Evolutionary conservation across 192 early-diverging fungal genomes (phyloP).

Genomic region (Coemansia sp.): DNA sequence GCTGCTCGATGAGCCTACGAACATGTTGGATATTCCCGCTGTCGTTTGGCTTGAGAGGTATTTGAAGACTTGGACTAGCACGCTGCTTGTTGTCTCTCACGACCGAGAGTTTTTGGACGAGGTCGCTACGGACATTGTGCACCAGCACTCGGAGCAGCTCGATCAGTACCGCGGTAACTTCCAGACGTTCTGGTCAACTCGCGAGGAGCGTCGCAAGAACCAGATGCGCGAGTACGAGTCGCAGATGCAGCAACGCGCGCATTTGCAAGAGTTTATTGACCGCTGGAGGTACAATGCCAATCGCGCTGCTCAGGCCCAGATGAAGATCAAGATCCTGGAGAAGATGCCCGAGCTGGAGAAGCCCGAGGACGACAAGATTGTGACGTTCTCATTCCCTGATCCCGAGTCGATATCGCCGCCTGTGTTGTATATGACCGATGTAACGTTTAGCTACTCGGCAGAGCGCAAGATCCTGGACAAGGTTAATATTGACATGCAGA

Average conservation of each 20-base stretch:
- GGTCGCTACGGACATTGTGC: conserved; percentile 95
- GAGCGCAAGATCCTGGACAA: conserved; percentile 79
- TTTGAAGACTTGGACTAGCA: conserved; percentile 87
- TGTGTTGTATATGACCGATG: conserved; percentile 92
- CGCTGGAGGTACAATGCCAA: conserved; percentile 99
- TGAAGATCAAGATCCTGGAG: conserved; percentile 97
- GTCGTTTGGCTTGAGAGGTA: conserved; percentile 98
- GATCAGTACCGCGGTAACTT: conserved; percentile 98
- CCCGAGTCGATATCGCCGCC: conserved; percentile 95
- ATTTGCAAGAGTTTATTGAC: conserved; percentile 98
- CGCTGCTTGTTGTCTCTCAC: conserved; percentile 96
- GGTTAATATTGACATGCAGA: conserved; percentile 92
- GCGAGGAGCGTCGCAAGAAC: conserved; percentile 88
- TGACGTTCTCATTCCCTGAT: conserved; percentile 90
- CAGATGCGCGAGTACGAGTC: conserved; percentile 95
- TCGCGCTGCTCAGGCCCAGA: conserved; percentile 94
- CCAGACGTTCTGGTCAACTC: conserved; percentile 83
- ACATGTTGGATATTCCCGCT: conserved; percentile 94
- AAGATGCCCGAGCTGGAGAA: conserved; percentile 91
- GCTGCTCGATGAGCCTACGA: conserved; percentile 91
- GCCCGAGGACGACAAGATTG: conserved; percentile 77
- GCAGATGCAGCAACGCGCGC: conserved; percentile 90
- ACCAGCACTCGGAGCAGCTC: conserved; percentile 90
- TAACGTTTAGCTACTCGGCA: conserved; percentile 86
- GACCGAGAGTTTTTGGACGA: conserved; percentile 98